Conservation (phyloP, 192 early-diverging fungal species). For the Jimgerdemannia flammicorona region DNA sequence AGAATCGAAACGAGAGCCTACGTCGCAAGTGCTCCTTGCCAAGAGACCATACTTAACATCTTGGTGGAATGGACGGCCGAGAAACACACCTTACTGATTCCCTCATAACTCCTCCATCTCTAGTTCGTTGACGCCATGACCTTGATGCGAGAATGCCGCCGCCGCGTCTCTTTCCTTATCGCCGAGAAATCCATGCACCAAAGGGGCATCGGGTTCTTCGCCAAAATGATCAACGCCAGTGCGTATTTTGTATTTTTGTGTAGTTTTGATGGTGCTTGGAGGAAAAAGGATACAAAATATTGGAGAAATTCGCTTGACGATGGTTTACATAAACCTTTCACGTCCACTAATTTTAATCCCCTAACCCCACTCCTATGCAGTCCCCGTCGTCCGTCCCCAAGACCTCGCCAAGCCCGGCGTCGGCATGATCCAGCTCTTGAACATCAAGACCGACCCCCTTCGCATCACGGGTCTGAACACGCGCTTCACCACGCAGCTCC, state of each 20-base stretch:
- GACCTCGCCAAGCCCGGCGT: conserved; percentile 75
- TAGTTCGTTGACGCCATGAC: conserved; percentile 95
- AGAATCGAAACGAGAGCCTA: no score
- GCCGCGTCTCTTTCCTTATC: conserved; percentile 74
- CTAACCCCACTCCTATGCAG: conserved; percentile 39
- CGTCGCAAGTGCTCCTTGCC: no score
- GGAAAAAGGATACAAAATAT: no score
- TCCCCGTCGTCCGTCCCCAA: conserved; percentile 92
- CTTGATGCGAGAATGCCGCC: conserved; percentile 74
- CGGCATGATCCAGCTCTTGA: conserved; percentile 66
- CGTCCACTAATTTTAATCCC: neutral
- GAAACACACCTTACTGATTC: neutral
- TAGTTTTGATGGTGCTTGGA: neutral
- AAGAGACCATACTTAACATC: neutral
- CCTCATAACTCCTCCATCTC: conserved; percentile 35
- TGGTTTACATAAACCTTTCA: conserved; percentile 1
- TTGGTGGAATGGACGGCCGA: neutral
- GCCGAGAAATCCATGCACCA: conserved; percentile 90
- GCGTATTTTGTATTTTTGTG: conserved; percentile 26
- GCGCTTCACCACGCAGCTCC: conserved; percentile 62
- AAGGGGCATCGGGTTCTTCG: conserved; percentile 80
- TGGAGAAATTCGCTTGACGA: neutral
- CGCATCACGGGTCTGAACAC: conserved; percentile 68
- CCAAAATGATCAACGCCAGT: conserved; percentile 73
- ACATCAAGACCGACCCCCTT: conserved; percentile 64